A percentile compares a stretch with the other conserved stretches of the same genome.
These are phyloP conservation scores for Lanmaoa pseudosensibilis DNA, from an alignment of 768 basidiomycete genomes.

Conservation along the genomic window DNA sequence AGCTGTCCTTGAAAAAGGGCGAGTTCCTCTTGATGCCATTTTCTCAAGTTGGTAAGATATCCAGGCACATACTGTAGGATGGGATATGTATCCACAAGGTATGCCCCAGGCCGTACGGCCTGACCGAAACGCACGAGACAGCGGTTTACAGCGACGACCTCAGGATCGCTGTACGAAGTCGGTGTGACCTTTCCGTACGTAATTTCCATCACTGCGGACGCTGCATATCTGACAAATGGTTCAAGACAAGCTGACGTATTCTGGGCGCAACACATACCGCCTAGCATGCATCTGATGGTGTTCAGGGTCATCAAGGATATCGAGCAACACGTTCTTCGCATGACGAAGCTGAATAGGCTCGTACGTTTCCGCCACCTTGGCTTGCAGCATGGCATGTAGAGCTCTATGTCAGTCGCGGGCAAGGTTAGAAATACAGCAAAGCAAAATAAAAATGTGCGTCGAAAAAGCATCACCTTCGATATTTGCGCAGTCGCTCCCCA, in stretches of 20 bases:
- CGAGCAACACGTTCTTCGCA: constrained; percentile 1
- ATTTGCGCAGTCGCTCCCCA: background rate
- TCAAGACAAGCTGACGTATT: background rate
- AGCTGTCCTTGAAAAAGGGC: constrained; percentile 8
- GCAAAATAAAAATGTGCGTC: background rate
- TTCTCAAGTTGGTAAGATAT: constrained; percentile 2
- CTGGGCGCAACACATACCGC: background rate
- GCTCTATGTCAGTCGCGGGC: background rate
- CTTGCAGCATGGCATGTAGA: constrained; percentile 3
- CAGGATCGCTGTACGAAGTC: constrained; percentile 7
- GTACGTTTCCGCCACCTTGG: constrained; percentile 1
- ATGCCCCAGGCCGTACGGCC: background rate
- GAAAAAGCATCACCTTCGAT: background rate
- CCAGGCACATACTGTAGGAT: constrained; percentile 6
- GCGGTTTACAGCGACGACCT: constrained; percentile 4
- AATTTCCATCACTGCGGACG: constrained; percentile 3
- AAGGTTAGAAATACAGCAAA: background rate
- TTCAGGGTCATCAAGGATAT: constrained; percentile 6
- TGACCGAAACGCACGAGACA: background rate
- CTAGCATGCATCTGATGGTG: constrained; percentile 6
- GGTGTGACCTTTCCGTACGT: constrained; percentile 5
- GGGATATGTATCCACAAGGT: constrained; percentile 1
- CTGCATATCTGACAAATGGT: background rate
- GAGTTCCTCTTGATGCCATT: constrained; percentile 12
- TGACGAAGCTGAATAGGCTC: constrained; percentile 6